Percentiles rank a stretch among this genome's conserved stretches.
These are phyloP conservation scores for Nitzschia sp. DNA, from an alignment of 108 stramenopile genomes.

Conservation along the genomic window DNA sequence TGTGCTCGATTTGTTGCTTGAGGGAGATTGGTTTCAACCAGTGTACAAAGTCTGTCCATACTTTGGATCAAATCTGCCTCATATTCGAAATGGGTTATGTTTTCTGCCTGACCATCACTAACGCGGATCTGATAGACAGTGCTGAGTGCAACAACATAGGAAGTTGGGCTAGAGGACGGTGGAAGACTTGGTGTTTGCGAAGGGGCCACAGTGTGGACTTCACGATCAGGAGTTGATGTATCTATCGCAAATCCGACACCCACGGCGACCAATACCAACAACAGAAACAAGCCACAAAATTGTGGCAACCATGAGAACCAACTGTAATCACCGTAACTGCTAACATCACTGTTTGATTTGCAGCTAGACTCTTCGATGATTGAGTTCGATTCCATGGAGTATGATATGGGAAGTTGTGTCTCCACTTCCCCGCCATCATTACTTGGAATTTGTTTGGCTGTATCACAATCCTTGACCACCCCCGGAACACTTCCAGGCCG, in stretches of 20 bases:
- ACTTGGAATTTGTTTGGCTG: too few species aligned
- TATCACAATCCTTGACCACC: background rate
- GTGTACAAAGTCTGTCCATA: slow-evolving; percentile 28
- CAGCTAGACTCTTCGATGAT: background rate
- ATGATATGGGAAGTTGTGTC: background rate
- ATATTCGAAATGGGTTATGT: slow-evolving; percentile 19
- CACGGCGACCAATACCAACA: background rate
- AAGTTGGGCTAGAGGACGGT: slow-evolving; percentile 9
- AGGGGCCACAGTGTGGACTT: background rate
- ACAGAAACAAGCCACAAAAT: background rate
- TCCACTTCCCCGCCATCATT: too few species aligned
- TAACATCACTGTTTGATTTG: too few species aligned
- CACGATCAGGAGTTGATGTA: background rate
- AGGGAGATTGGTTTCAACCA: slow-evolving; percentile 3
- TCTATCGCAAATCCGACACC: background rate
- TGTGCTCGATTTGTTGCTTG: background rate
- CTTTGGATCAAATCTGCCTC: slow-evolving; percentile 22
- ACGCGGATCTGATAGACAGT: slow-evolving; percentile 21
- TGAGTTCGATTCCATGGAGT: background rate
- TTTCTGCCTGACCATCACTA: slow-evolving; percentile 18
- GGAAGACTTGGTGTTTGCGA: background rate
- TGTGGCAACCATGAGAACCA: background rate
- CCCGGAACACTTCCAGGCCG: too few species aligned
- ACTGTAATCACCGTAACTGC: too few species aligned
- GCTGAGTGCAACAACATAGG: slow-evolving; percentile 1